Percentiles rank a stretch among this genome's conserved stretches.
Evolutionary conservation across 305 asterid genomes (phyloP).

Genomic region (Coffea humblotiana): DNA sequence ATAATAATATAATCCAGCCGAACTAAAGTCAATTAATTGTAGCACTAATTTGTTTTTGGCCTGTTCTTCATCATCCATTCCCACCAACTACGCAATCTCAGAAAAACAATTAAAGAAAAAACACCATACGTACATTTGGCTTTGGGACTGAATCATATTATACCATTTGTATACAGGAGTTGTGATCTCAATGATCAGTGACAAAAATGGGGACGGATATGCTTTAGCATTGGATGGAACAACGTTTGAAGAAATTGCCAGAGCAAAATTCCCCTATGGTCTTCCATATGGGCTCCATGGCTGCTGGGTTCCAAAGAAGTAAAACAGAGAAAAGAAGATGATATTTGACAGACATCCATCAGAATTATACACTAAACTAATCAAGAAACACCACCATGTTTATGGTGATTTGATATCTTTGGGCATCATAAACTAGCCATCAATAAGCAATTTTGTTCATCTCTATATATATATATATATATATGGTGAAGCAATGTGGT

Average conservation of each 20-base stretch:
- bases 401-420: neutral
- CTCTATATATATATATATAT: neutral
- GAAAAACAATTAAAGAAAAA: neutral
- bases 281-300: slow-evolving; percentile 98
- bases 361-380: neutral
- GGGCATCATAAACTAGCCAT: neutral
- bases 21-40: neutral
- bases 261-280: slow-evolving; percentile 95
- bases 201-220: slow-evolving; percentile 80
- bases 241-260: slow-evolving; percentile 85
- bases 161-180: slow-evolving; percentile 53
- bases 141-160: neutral
- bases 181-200: slow-evolving; percentile 81
- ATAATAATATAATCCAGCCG: neutral
- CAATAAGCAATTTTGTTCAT: neutral
- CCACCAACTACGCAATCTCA: no score
- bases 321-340: neutral
- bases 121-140: neutral
- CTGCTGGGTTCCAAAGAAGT: slow-evolving; percentile 82
- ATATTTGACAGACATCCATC: neutral
- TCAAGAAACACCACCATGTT: neutral
- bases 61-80: no score
- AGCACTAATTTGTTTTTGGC: no score
- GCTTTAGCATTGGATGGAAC: slow-evolving; percentile 78
- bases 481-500: neutral